Evolutionary conservation across 148 eudicot genomes (phyloP), one percentile per base, ranked within the genome.

Genomic region (Nepenthes mirabilis): DNA sequence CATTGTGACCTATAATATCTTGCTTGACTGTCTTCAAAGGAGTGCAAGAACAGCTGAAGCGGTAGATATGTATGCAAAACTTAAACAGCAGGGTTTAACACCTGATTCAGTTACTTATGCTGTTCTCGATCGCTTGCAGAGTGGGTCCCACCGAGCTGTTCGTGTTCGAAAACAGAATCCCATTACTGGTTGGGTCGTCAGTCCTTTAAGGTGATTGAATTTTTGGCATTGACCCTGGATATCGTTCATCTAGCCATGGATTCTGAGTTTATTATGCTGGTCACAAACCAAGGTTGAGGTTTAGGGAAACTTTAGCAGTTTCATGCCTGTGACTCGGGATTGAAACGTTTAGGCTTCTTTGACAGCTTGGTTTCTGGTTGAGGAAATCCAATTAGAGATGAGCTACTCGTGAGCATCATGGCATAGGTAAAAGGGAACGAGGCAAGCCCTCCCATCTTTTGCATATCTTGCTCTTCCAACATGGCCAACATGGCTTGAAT

Each of bases 151-250:
- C 51, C 69, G 74, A 62, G 55, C 68, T 1, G 64, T 48, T 12
- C 78, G 87, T 70, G 59, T 85, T 50, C 88, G 97, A 35, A 85
- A 76, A 64, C 79, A 91, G 69, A 79, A 73, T 71, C 96, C 96
- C 2, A 83, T 88, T 11, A 91, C 88, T 33, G 97, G 97, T 32
- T 91, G 97, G 97, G 76, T 91, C 60, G 86, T 91, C 52, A 91
- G 97, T 68, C 94, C 97, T 64, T 64, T 88, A 67, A 75, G 80
- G 75, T 85, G 86, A 91, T 68, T 35, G 61, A 36, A 35, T 52
- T 1, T 11, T 6, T 9, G 4, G 37, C 37, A 56, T 10, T 56
- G 36, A 23, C 33, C 14, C 53, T 48, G 37, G 64, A 9, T 53
- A n/a, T 53, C 56, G 14, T 53, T 53, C 56, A n/a, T n/a, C 23